Evolutionary conservation across 306 rosid species (phyloP), one percentile per base, ranked within the genome.

Genomic region (Quercus cerris): DNA sequence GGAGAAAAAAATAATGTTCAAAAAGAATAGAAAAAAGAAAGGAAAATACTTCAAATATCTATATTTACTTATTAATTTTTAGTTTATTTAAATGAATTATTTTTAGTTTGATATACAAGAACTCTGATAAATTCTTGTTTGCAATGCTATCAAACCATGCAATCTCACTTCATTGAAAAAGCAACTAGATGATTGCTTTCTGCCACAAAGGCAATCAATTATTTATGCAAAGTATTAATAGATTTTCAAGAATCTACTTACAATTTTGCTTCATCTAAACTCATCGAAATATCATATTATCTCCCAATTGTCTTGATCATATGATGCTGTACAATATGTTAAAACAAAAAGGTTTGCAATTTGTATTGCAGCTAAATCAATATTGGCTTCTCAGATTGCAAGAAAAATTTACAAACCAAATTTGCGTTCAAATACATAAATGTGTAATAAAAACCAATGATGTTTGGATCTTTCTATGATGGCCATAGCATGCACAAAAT

Each of bases 141-240:
- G 88, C 92, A 71, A 91, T 77, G 81, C 6, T 64, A 79, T 85
- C 91, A 73, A 91, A 87, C 94, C 89, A 86, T 86, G 88, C 38
- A 89, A 85, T 20, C 89, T 88, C 44, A 35, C 81, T 84, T 66
- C 93, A 86, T 81, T 86, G 86, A 84, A 91, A 90, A 72, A 93
- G 94, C 72, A 81, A 63, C 44, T 82, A 83, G 30, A 87, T 84
- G 19, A 84, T 71, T 14, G 88, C 90, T 78, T 44, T 85, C 97
- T 89, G 78, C 77, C 81, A 85, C 38, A 79, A 73, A 56, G 44
- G 44, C 19, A 76, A 49, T 14, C 20, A 56, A 83, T 58, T 57
- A 77, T 33, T 30, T 27, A 64, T 62, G 56, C 54, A 44, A 70
- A 17, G 20, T 30, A 30, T 30, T 30, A 3, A 30, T 30, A 30